Base-by-base conservation (phyloP, 768 basidiomycete species). In the Inosperma sp. region DNA sequence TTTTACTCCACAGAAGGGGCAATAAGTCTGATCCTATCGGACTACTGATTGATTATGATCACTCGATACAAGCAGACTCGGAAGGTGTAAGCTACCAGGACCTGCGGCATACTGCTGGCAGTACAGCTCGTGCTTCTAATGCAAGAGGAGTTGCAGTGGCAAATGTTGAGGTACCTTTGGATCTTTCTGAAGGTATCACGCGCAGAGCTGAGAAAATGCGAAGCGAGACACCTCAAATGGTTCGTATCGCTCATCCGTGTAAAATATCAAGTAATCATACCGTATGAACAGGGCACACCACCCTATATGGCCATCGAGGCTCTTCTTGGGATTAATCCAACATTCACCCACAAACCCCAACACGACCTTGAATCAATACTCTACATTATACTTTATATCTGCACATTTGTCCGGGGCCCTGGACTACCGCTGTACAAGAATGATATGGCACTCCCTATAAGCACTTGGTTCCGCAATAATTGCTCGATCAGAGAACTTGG, bases 361-460 rank as follows among this genome's bases (percentile, higher is more conserved):
- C 39, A 40, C 22, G 39, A 40, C 40, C 40, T 41, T n/a, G 40
- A 41, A 41, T 41, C 40, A 14, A 41, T 41, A 22, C 40, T 41
- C 27, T 41, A 41, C 23, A 26, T 41, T 26, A 41, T 41, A 22
- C 40, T 41, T 41, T 41, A 5, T 41, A 41, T 26, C 23, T 41
- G 40, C 40, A 41, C 40, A 41, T 41, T 26, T 26, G 23, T 41
- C 27, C 40, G 12, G 10, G 13, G 40, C 10, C 40, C 40, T 41
- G 40, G 40, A 22, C 40, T n/a, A 7, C 10, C 23, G 8, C 23
- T 26, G 5, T 26, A 16, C 40, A n/a, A 41, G 40, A 25, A 4
- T 22, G 40, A 41, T 23, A 26, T 5, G 23, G n/a, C 40, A 7
- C 40, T 26, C 17, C 40, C 40, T 26, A 41, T 41, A 41, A 22